These are phyloP conservation scores for Neopestalotiopsis clavispora DNA, from an alignment of 2,329 filamentous ascomycete genomes.

Conservation along the genomic window DNA sequence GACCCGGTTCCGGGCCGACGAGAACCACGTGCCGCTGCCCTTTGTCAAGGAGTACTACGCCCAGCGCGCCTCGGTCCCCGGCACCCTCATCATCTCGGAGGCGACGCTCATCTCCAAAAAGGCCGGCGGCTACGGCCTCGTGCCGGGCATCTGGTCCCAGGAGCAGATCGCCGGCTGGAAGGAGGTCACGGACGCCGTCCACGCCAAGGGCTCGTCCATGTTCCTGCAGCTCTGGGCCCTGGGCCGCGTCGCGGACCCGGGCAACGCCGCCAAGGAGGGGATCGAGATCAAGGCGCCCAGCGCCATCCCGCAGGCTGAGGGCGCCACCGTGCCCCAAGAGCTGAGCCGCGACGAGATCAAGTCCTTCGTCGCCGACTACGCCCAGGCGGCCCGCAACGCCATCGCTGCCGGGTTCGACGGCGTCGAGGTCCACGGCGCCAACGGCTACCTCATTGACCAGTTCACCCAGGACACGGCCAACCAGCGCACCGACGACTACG, in stretches of 20 bases:
- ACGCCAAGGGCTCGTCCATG: slow-evolving; percentile 61
- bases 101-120: slow-evolving; percentile 54
- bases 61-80: slow-evolving; percentile 46
- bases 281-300: slow-evolving; percentile 24
- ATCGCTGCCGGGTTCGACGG: slow-evolving; percentile 24
- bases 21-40: slow-evolving; percentile 45
- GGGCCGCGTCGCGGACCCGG: slow-evolving; percentile 55
- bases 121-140: slow-evolving; percentile 49
- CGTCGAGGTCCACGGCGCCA: slow-evolving; percentile 34
- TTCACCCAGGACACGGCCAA: slow-evolving; percentile 61
- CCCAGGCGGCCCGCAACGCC: slow-evolving; percentile 25
- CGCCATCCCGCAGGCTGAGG: slow-evolving; percentile 16
- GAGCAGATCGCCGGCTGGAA: slow-evolving; percentile 60
- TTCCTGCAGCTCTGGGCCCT: slow-evolving; percentile 67
- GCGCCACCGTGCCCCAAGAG: slow-evolving; percentile 20
- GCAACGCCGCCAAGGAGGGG: slow-evolving; percentile 32
- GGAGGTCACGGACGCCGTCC: slow-evolving; percentile 60
- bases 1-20: slow-evolving; percentile 52
- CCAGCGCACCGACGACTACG: slow-evolving; percentile 58
- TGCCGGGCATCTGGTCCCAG: slow-evolving; percentile 58
- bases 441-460: slow-evolving; percentile 58
- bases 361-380: slow-evolving; percentile 21
- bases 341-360: slow-evolving; percentile 32
- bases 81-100: slow-evolving; percentile 58
- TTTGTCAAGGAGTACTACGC: slow-evolving; percentile 43